phyloP scores from a whole-genome alignment of 192 early-diverging fungal genomes.

The Mortierella claussenii region DNA sequence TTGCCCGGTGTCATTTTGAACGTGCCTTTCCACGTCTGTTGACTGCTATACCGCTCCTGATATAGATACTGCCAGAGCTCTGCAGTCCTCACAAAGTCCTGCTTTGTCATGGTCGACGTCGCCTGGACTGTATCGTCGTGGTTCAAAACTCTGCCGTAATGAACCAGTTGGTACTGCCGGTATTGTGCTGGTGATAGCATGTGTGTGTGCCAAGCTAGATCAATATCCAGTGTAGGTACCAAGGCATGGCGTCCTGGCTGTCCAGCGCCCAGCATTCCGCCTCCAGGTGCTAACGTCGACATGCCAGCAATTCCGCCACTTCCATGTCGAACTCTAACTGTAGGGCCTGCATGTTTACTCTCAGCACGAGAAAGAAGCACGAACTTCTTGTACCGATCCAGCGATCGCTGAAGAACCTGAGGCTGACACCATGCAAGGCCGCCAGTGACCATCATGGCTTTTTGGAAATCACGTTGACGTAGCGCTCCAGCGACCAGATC shows the following conservation, averaged over 20 bases:
- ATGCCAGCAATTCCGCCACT: slow-evolving; percentile 4
- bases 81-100: slow-evolving; percentile 56
- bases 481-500: slow-evolving; percentile 39
- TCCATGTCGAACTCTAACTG: neutral
- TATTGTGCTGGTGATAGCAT: slow-evolving; percentile 66
- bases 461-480: slow-evolving; percentile 48
- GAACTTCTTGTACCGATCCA: slow-evolving; percentile 45
- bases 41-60: slow-evolving; percentile 54
- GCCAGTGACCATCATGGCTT: slow-evolving; percentile 54
- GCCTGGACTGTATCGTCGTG: slow-evolving; percentile 70
- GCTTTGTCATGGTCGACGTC: slow-evolving; percentile 36
- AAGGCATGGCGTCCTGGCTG: slow-evolving; percentile 35
- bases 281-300: slow-evolving; percentile 29
- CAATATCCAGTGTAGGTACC: slow-evolving; percentile 75
- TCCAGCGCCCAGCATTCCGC: slow-evolving; percentile 1
- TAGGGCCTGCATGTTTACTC: slow-evolving; percentile 10
- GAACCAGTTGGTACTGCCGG: slow-evolving; percentile 58
- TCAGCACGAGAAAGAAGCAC: slow-evolving; percentile 34
- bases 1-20: slow-evolving; percentile 34
- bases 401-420: slow-evolving; percentile 30
- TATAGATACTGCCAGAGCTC: slow-evolving; percentile 62
- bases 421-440: slow-evolving; percentile 48
- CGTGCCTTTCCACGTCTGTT: slow-evolving; percentile 20
- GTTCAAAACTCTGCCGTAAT: slow-evolving; percentile 64
- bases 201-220: slow-evolving; percentile 78